A percentile compares a stretch with the other conserved stretches of the same genome.
These are phyloP conservation scores for Ascobolus immersus DNA, from an alignment of 495 filamentous ascomycete genomes.

Conservation along the genomic window DNA sequence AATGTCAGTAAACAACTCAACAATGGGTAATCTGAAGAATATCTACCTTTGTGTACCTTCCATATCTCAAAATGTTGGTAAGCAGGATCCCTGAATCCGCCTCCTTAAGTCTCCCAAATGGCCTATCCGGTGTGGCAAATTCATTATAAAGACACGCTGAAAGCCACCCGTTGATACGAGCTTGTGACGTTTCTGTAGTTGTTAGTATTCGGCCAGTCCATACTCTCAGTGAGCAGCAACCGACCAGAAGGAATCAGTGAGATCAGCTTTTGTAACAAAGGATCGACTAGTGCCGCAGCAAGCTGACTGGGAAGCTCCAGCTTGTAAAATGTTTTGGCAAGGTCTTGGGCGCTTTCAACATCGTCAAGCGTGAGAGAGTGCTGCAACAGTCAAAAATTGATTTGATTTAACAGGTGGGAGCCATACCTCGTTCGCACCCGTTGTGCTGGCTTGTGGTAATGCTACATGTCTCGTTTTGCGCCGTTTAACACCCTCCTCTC, in stretches of 20 bases:
- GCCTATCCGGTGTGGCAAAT: constrained; percentile 2
- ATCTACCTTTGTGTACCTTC: constrained; percentile 36
- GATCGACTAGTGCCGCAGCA: constrained; percentile 48
- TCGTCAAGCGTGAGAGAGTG: constrained; percentile 50
- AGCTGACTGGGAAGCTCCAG: constrained; percentile 64
- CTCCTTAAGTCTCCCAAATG: neutral
- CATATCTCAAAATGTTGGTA: constrained; percentile 32
- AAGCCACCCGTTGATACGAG: constrained; percentile 42
- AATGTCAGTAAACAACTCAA: constrained; percentile 8
- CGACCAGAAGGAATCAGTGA: constrained; percentile 32
- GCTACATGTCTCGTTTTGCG: constrained; percentile 19
- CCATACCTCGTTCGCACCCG: constrained; percentile 37
- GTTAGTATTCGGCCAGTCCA: neutral
- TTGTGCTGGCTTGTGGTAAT: constrained; percentile 50
- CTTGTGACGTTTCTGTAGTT: constrained; percentile 16
- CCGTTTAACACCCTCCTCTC: constrained; percentile 22
- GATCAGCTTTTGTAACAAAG: constrained; percentile 52
- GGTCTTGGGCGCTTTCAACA: constrained; percentile 41
- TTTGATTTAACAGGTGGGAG: constrained; percentile 4
- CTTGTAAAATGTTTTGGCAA: constrained; percentile 50
- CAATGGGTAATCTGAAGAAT: constrained; percentile 1
- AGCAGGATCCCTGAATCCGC: constrained; percentile 19
- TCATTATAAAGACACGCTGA: constrained; percentile 11
- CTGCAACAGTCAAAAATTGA: constrained; percentile 17
- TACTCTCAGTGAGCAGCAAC: neutral